Evolutionary conservation across 495 filamentous ascomycete species (phyloP), one percentile per base, ranked within the genome.

Genomic region (Delitschia confertaspora): DNA sequence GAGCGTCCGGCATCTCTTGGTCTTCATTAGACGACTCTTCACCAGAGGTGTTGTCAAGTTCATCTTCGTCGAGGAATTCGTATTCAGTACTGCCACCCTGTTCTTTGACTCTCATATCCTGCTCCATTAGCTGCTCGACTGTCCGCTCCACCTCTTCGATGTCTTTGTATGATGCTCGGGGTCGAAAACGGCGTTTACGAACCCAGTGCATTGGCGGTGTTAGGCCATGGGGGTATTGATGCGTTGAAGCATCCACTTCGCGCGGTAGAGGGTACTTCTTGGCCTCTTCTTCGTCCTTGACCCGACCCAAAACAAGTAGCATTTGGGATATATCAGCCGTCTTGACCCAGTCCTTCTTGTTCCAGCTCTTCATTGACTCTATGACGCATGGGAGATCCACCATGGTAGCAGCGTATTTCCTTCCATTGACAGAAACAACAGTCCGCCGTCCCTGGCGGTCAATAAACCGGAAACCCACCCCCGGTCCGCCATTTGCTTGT

Each of bases 311-410:
- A 0, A 95, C 82, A 22, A 93, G 65, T 2, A 96, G 70, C 85
- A 99, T 94, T 69, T 99, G 93, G 47, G 82, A 91, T 6, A 99
- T 78, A 64, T 99, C 93, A 3, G 84, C 84, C 3, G 80, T 82
- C 65, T 99, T 99, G 68, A 87, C 88, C 76, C 88, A 91, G 17
- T 79, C 75, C 46, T 81, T 85, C 59, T 80, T 81, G 56, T 96
- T 91, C 82, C 91, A 95, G 38, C 81, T 88, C 66, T 99, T 99
- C 80, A 93, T 93, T 6, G 80, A 82, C 63, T 99, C 91, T 1
- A 93, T 77, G 44, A 99, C 82, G 50, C 81, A 89, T 0, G 91
- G 91, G 8, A 99, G 68, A 47, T 96, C 89, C 4, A 95, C 81
- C 37, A 96, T 64, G 4, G 77, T 67, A 16, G 85, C 88, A 0